phyloP scores from a whole-genome alignment of 2,329 filamentous ascomycete genomes.

The Diaporthe velutina region DNA sequence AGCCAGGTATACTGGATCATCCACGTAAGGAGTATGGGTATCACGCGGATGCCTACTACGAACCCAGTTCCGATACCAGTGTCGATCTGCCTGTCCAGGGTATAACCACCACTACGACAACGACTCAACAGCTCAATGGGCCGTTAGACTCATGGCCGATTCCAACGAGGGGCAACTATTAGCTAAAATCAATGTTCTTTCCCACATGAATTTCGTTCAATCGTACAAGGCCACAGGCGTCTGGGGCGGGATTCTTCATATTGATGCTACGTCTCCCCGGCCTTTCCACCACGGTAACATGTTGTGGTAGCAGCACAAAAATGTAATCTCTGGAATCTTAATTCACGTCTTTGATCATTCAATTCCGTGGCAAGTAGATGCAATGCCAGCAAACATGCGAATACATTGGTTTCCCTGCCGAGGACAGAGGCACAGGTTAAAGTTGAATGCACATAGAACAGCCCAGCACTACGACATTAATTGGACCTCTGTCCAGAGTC shows the following conservation, averaged over 20 bases:
- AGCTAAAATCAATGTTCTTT: background rate
- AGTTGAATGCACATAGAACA: too few relatives aligned
- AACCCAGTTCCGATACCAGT: constrained; percentile 1
- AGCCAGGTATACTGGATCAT: background rate
- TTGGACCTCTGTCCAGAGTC: too few relatives aligned
- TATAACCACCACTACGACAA: constrained; percentile 18
- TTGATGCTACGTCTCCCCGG: too few relatives aligned
- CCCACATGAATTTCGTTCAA: too few relatives aligned
- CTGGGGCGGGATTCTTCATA: too few relatives aligned
- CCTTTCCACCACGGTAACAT: background rate
- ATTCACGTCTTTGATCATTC: background rate
- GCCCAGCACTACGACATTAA: too few relatives aligned
- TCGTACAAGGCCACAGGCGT: background rate
- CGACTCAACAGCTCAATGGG: constrained; percentile 13
- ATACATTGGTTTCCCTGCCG: background rate
- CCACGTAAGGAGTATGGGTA: constrained; percentile 7
- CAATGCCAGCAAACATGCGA: background rate
- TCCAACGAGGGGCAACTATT: background rate
- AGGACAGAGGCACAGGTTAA: too few relatives aligned
- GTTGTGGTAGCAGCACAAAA: background rate
- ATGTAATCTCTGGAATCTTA: background rate
- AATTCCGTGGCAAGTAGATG: background rate
- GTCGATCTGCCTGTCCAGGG: constrained; percentile 27
- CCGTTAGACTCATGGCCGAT: constrained; percentile 29
- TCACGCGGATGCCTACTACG: constrained; percentile 35